Evolutionary conservation across 2,329 filamentous ascomycete species (phyloP), one percentile per base, ranked within the genome.

Genomic region (Stromatinia cepivora): DNA sequence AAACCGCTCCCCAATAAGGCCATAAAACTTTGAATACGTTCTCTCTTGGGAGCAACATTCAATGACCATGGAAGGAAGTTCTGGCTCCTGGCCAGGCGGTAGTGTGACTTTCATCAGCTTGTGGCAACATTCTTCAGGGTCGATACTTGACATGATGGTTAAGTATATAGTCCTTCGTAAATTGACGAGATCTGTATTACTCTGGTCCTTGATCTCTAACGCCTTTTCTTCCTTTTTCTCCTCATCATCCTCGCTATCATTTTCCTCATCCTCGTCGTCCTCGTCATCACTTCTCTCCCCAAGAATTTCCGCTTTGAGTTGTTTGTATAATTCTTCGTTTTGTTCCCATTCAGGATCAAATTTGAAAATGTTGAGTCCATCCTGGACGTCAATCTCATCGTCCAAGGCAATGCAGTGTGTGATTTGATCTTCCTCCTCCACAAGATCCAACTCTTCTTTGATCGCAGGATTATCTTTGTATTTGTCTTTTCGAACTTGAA

Each of bases 391-490:
- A 67, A 97, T 85, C 50, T 93, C 89, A 73, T 93, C 93, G 73
- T 97, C 92, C 42, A 99, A 81, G 62, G 91, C 90, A 62, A 93
- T 84, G 69, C 88, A 87, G 81, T 99, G 95, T 0, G 95, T 98
- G 76, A 98, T 97, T 79, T 98, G 95, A 77, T 99, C 95, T 79
- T 98, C 94, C 80, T 99, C 95, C 81, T 98, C 94, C 11, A 99
- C 92, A 58, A 99, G 81, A 80, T 99, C 95, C 69, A 99, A 83
- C 79, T 99, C 95, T 78, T 97, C 94, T 79, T 90, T 94, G 75
- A 98, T 84, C 0, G 93, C 90, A 25, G 90, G 93, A 76, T 98
- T 93, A 76, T 98, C 93, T 82, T 97, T 97, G 84, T 97, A 99
- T 76, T 91, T 91, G 81, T 98, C 94, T 81, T 97, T 97, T 72